Evolutionary conservation across 2,329 filamentous ascomycete genomes (phyloP), one percentile per base, ranked within the genome.

Genomic region (Ophiocordyceps camponoti-leonardi): DNA sequence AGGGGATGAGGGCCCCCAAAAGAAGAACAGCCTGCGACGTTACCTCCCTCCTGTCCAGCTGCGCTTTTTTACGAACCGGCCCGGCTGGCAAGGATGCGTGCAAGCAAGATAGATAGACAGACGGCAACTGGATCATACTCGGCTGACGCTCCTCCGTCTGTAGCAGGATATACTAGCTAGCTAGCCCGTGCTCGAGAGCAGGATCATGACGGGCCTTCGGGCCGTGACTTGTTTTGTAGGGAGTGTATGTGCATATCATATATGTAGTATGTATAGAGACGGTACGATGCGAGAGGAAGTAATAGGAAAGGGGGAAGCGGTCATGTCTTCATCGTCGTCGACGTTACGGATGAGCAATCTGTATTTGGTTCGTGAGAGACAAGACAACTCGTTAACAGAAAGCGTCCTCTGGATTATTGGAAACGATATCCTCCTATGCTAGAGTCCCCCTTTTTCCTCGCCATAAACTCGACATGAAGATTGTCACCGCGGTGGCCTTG

Each of bases 401-500:
- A 6, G 31, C 18, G 18, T n/a, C 35, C 5, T 11, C 10, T 11
- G 35, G 18, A 5, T 11, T 4, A 18, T 19, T 18, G 8, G n/a
- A 12, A 14, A 39, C 35, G 18, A 7, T 14, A 39, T 4, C n/a
- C n/a, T 11, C n/a, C 4, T 39, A n/a, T 7, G 3, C 18, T 4
- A n/a, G n/a, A 20, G 7, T 10, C 18, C 18, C n/a, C 18, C 18
- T 18, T 39, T n/a, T n/a, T n/a, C 2, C 33, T 41, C 37, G 16
- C 14, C 18, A 45, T 41, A 28, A 42, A 23, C 7, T 28, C 26
- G 26, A 6, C 26, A 28, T 28, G 26, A 28, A 28, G 26, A 2
- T 10, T 28, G 10, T 28, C 26, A 28, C 6, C 26, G 26, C 26
- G 31, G 52, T 53, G 48, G 52, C 49, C 26, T 20, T 56, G 4